Conservation (phyloP, 208 protist genomes). For the Trypanosoma cruzi region DNA sequence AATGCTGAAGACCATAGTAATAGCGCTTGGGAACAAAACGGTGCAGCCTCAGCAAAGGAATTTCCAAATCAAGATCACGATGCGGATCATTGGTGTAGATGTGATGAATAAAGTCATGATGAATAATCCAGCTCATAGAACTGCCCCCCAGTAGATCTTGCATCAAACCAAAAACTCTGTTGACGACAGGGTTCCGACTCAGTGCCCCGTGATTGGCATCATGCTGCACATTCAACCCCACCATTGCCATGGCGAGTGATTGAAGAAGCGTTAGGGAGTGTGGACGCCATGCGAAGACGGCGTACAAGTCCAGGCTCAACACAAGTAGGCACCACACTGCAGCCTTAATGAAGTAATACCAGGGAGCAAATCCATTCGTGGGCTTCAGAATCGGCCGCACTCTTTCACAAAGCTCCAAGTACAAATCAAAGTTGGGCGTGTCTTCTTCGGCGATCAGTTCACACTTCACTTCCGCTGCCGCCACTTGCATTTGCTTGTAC, state of each 20-base stretch:
- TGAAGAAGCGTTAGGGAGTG: slow-evolving; percentile 64
- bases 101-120: slow-evolving; percentile 80
- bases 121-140: slow-evolving; percentile 78
- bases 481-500: slow-evolving; percentile 64
- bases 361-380: slow-evolving; percentile 76
- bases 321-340: slow-evolving; percentile 50
- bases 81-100: slow-evolving; percentile 76
- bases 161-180: slow-evolving; percentile 58
- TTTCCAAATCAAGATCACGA: slow-evolving; percentile 71
- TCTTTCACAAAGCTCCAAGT: slow-evolving; percentile 62
- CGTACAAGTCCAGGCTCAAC: slow-evolving; percentile 65
- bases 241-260: slow-evolving; percentile 77
- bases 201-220: slow-evolving; percentile 83
- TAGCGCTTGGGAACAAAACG: slow-evolving; percentile 51
- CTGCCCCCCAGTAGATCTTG: slow-evolving; percentile 78
- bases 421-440: slow-evolving; percentile 59
- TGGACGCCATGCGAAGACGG: slow-evolving; percentile 53
- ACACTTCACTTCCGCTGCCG: slow-evolving; percentile 44
- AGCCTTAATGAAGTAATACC: slow-evolving; percentile 79
- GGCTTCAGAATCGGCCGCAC: slow-evolving; percentile 54
- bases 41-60: slow-evolving; percentile 72
- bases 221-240: slow-evolving; percentile 86
- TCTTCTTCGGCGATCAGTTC: slow-evolving; percentile 39
- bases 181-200: slow-evolving; percentile 57
- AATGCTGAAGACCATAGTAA: slow-evolving; percentile 75